phyloP scores from a whole-genome alignment of 1,284 basidiomycete genomes.

The Trichosporon faecale region DNA sequence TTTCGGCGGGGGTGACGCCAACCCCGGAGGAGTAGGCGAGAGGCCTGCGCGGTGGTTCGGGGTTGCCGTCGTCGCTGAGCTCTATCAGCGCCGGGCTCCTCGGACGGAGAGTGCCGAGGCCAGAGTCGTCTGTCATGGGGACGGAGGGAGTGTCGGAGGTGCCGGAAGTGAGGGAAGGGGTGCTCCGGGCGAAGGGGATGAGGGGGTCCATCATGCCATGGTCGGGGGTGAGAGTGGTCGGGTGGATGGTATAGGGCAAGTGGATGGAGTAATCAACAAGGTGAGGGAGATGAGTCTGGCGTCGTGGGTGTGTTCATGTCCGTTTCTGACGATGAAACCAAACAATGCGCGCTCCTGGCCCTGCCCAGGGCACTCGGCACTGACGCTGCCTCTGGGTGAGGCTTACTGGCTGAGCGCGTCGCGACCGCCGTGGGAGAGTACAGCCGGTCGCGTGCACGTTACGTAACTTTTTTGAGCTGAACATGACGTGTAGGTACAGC shows the following conservation, averaged over 20 bases:
- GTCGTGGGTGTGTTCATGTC: not conserved
- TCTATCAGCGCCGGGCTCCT: conserved; percentile 21
- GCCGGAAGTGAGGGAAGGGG: conserved; percentile 16
- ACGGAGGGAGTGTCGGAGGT: conserved; percentile 19
- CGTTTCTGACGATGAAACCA: conserved; percentile 4
- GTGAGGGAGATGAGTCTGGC: not conserved
- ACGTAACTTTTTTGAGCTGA: no score
- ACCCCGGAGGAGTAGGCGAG: conserved; percentile 17
- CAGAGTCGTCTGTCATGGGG: conserved; percentile 17
- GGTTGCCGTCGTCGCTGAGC: conserved; percentile 13
- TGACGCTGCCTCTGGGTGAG: not conserved
- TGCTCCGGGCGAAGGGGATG: conserved; percentile 13
- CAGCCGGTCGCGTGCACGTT: not conserved
- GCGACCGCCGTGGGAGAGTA: conserved; percentile 11
- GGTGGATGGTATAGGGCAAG: not conserved
- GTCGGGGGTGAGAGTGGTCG: not conserved
- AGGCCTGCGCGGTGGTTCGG: not conserved
- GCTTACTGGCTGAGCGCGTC: not conserved
- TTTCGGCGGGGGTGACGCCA: conserved; percentile 22
- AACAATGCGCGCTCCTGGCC: conserved; percentile 5
- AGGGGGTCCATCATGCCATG: conserved; percentile 6
- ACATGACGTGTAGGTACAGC: not conserved
- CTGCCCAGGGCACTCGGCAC: not conserved
- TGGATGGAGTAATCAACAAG: not conserved
- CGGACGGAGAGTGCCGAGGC: conserved; percentile 12